Evolutionary conservation across 305 asterid species (phyloP), one percentile per base, ranked within the genome.

Genomic region (Lippia alba): DNA sequence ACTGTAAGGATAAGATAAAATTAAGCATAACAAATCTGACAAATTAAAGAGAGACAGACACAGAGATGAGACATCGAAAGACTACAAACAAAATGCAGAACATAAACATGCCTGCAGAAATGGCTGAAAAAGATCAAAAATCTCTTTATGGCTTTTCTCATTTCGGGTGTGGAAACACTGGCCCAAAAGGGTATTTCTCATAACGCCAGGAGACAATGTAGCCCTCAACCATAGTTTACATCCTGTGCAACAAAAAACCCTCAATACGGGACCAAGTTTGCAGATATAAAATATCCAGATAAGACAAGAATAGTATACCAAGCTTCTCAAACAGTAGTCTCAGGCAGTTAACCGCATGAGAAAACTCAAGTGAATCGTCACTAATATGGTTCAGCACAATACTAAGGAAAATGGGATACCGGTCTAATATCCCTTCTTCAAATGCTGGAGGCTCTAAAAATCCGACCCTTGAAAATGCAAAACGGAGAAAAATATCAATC

Each of bases 81-180:
- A 61, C 66, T 70, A 36, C 49, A 24, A 77, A 70, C 45, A 53
- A 72, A 55, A 69, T 32, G 63, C 24, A 72, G 41, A 74, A 48
- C 45, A 71, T 41, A 78, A 69, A 82, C 87, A 70, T 89, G 80
- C 99, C 99, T 90, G 98, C 79, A 95, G 86, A 79, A 95, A 89
- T 33, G 99, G 99, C 79, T 77, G 84, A 89, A 95, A 92, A 78
- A 95, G 99, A 89, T 95, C 99, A 83, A 95, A 95, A 70, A 95
- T 95, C 74, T 95, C 99, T 86, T 95, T 95, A 76, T 95, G 99
- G 84, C 85, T 92, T 87, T 95, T 95, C 91, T 95, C 99, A 76
- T 82, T 86, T 81, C 96, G 95, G 75, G 98, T 90, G 75, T 95
- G 99, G 83, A 95, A 95, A 85, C 98, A 95, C 83, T 95, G 99